phyloP scores from a whole-genome alignment of 2,329 filamentous ascomycete species.

The Talaromyces sp. region DNA sequence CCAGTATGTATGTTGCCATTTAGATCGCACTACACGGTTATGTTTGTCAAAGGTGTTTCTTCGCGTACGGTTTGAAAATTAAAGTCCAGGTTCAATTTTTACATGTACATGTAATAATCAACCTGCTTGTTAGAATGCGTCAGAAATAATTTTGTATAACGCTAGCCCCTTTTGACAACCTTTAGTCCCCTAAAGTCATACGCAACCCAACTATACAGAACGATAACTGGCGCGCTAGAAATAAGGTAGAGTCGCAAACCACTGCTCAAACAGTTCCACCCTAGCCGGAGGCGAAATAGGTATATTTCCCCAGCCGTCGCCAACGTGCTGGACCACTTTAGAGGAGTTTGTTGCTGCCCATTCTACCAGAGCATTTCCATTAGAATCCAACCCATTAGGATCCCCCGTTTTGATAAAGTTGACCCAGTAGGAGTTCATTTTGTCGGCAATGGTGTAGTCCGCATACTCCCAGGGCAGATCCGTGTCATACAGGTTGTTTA shows the following conservation, averaged over 20 bases:
- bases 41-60: no score
- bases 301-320: not conserved
- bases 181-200: not conserved
- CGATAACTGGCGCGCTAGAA: not conserved
- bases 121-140: no score
- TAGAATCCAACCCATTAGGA: conserved; percentile 21
- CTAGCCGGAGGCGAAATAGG: not conserved
- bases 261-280: not conserved
- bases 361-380: not conserved
- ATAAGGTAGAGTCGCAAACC: not conserved
- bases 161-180: no score
- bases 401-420: conserved; percentile 27
- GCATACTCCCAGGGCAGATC: conserved; percentile 16
- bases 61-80: no score
- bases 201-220: not conserved
- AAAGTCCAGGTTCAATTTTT: no score
- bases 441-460: conserved; percentile 20
- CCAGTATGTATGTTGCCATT: no score
- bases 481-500: conserved; percentile 25
- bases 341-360: not conserved
- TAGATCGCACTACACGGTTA: no score
- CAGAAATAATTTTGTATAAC: no score
- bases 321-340: not conserved
- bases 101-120: no score
- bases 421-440: conserved; percentile 27